Conservation (phyloP, 2,329 filamentous ascomycete genomes). For the Blastomyces parvus region DNA sequence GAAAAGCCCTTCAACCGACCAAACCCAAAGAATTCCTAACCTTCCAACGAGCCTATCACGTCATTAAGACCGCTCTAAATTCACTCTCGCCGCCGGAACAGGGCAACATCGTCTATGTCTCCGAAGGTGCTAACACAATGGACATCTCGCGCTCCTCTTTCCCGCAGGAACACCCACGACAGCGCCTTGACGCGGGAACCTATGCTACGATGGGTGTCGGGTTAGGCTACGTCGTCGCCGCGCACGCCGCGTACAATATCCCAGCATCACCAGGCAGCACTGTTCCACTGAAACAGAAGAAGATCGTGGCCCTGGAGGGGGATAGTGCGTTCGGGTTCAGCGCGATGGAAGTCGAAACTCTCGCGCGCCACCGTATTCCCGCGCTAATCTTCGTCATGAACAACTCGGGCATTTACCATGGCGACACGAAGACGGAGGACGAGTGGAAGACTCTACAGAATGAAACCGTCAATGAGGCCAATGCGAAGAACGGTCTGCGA, state of each 20-base stretch:
- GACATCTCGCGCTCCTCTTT: slow-evolving; percentile 50
- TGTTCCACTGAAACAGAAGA: slow-evolving; percentile 32
- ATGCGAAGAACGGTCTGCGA: slow-evolving; percentile 32
- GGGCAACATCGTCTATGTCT: slow-evolving; percentile 46
- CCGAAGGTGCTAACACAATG: slow-evolving; percentile 53
- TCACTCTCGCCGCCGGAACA: slow-evolving; percentile 36
- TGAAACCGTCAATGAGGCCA: slow-evolving; percentile 27
- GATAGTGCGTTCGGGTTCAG: slow-evolving; percentile 50
- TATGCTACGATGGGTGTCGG: slow-evolving; percentile 53
- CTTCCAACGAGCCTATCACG: slow-evolving; percentile 43
- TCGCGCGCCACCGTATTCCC: slow-evolving; percentile 47
- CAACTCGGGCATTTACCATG: slow-evolving; percentile 45
- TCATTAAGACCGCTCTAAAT: slow-evolving; percentile 44
- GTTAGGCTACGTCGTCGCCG: slow-evolving; percentile 48
- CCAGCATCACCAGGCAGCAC: slow-evolving; percentile 30
- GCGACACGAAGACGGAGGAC: slow-evolving; percentile 32
- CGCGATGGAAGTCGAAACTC: slow-evolving; percentile 48
- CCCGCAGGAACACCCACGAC: slow-evolving; percentile 44
- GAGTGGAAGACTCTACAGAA: slow-evolving; percentile 39
- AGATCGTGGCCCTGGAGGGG: slow-evolving; percentile 48
- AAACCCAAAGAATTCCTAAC: slow-evolving; percentile 34
- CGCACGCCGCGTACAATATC: slow-evolving; percentile 47
- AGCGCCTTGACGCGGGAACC: slow-evolving; percentile 49
- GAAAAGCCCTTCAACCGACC: slow-evolving; percentile 34
- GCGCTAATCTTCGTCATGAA: slow-evolving; percentile 49